A percentile compares a stretch with the other conserved stretches of the same genome.
These are phyloP conservation scores for Steccherinum ochraceum DNA, from an alignment of 768 basidiomycete genomes.

Conservation along the genomic window DNA sequence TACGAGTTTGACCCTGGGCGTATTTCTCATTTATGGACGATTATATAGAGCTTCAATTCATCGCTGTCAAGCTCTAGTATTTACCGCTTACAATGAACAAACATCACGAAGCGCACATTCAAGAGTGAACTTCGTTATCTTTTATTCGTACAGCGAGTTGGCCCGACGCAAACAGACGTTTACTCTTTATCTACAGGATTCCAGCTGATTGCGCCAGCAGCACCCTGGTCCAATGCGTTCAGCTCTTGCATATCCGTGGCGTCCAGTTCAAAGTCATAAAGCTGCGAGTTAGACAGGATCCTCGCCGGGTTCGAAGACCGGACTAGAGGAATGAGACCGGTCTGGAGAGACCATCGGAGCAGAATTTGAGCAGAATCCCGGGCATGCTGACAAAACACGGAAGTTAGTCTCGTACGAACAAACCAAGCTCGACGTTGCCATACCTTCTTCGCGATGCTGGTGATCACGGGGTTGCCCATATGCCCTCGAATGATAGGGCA, in stretches of 20 bases:
- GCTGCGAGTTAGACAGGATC: conserved; percentile 63
- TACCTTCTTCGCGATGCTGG: conserved; percentile 55
- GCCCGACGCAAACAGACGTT: too few species aligned
- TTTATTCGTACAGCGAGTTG: too few species aligned
- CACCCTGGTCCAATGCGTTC: conserved; percentile 66
- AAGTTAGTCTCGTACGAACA: conserved; percentile 1
- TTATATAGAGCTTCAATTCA: too few species aligned
- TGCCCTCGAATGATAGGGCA: conserved; percentile 59
- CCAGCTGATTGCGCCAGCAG: conserved; percentile 74
- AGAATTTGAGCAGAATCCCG: conserved; percentile 75
- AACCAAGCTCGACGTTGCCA: conserved; percentile 5
- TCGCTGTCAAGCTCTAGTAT: too few species aligned
- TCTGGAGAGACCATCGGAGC: conserved; percentile 87
- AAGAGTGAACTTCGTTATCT: too few species aligned
- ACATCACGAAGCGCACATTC: too few species aligned
- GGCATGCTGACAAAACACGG: conserved; percentile 32
- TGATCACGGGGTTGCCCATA: conserved; percentile 45
- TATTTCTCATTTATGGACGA: too few species aligned
- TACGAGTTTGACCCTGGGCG: too few species aligned
- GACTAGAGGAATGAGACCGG: conserved; percentile 74
- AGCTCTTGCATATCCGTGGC: conserved; percentile 59
- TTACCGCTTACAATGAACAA: too few species aligned
- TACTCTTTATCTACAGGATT: too few species aligned
- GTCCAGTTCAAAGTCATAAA: conserved; percentile 71
- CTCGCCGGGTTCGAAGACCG: conserved; percentile 70